Conservation (phyloP, 192 early-diverging fungal genomes). For the Podila clonocystis region DNA sequence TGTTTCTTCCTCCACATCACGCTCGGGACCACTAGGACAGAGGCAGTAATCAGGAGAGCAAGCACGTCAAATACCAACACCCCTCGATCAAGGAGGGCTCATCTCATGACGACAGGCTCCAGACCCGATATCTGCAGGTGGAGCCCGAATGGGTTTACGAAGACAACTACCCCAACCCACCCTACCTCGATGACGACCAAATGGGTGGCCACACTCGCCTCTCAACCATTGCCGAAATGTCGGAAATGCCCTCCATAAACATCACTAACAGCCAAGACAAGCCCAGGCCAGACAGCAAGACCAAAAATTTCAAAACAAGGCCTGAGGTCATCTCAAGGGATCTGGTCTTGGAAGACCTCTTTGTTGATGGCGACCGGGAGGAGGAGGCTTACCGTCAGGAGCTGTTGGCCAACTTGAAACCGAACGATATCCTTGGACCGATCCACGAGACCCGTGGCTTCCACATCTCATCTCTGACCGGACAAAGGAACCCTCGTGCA, state of each 20-base stretch:
- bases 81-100: background rate
- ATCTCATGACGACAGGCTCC: background rate
- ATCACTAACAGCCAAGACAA: conserved; percentile 11
- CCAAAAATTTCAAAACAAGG: conserved; percentile 9
- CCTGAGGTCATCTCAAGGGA: conserved; percentile 31
- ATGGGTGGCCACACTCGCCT: conserved; percentile 12
- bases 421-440: conserved; percentile 40
- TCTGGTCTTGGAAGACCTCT: conserved; percentile 39
- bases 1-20: too few relatives aligned
- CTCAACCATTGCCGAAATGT: conserved; percentile 43
- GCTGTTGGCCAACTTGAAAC: conserved; percentile 42
- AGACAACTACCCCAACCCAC: background rate
- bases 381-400: conserved; percentile 22
- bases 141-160: conserved; percentile 21
- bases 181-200: conserved; percentile 28
- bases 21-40: background rate
- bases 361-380: conserved; percentile 28
- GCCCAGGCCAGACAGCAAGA: conserved; percentile 1
- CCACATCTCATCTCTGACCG: conserved; percentile 32
- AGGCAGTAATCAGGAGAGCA: background rate
- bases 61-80: too few relatives aligned
- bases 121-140: conserved; percentile 26
- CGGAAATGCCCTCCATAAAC: conserved; percentile 41
- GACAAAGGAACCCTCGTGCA: conserved; percentile 4
- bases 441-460: conserved; percentile 41